Evolutionary conservation across 139 green algal genomes (phyloP).

Genomic region (Pleodorina starrii): DNA sequence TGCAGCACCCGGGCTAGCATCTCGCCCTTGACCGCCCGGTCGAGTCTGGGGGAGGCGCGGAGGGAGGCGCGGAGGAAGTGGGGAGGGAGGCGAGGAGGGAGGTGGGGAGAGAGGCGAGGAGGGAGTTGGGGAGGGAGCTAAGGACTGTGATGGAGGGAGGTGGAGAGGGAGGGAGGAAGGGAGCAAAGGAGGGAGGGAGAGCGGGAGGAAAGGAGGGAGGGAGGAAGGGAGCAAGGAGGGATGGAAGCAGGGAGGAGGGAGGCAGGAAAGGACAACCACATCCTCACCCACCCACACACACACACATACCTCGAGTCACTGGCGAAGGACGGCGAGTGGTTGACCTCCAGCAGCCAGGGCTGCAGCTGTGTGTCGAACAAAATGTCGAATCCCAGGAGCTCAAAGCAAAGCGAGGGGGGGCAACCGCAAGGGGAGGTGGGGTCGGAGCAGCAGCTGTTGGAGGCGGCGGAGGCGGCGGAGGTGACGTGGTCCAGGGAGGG

Average conservation of each 20-base stretch:
- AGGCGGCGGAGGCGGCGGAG: no score
- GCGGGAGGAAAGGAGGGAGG: neutral
- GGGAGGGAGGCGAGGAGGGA: no score
- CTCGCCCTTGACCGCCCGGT: conserved; percentile 37
- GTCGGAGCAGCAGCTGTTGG: no score
- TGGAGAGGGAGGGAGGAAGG: neutral
- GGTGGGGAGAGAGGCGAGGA: no score
- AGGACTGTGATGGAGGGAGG: no score
- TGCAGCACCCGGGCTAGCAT: conserved; percentile 2
- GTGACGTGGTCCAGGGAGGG: conserved; percentile 45
- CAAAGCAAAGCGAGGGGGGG: conserved; percentile 77
- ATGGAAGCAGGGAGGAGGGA: neutral
- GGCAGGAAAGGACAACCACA: no score
- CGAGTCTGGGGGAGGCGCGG: neutral
- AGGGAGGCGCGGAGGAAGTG: neutral
- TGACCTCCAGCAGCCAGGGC: conserved; percentile 89
- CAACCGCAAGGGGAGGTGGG: conserved; percentile 37
- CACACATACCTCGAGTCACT: conserved; percentile 63
- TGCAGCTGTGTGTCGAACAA: conserved; percentile 72
- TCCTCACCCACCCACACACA: no score
- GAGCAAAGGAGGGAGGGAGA: neutral
- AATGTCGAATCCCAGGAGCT: conserved; percentile 81
- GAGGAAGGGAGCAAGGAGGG: neutral
- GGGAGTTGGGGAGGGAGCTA: no score
- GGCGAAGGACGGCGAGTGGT: conserved; percentile 84